phyloP scores from a whole-genome alignment of 305 asterid genomes.

The Solanum aculeatissimum region DNA sequence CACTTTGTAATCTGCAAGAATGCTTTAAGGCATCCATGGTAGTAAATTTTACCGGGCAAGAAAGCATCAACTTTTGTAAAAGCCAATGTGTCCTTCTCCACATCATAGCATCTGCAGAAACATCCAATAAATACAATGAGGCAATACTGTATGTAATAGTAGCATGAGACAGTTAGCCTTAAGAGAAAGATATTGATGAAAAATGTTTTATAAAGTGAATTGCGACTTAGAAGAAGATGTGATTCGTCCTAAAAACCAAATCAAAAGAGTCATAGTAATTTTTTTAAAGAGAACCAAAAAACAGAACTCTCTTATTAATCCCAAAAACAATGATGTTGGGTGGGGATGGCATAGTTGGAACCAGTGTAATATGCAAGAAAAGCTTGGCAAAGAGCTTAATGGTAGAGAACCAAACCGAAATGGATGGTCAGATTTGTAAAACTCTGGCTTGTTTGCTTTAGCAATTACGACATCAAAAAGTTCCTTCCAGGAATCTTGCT shows the following conservation, averaged over 20 bases:
- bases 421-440: conserved; percentile 95
- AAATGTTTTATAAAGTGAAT: background rate
- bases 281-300: too few species aligned
- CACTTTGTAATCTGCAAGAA: conserved; percentile 93
- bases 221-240: background rate
- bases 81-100: conserved; percentile 79
- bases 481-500: conserved; percentile 84
- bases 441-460: conserved; percentile 92
- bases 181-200: background rate
- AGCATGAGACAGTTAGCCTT: background rate
- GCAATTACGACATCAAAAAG: conserved; percentile 96
- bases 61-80: conserved; percentile 80
- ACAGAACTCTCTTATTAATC: background rate
- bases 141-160: background rate
- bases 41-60: conserved; percentile 71
- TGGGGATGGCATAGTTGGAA: background rate
- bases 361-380: background rate
- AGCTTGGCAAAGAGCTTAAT: background rate
- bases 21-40: conserved; percentile 87
- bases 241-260: background rate
- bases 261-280: background rate
- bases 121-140: conserved; percentile 10
- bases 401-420: conserved; percentile 50
- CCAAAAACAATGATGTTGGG: background rate
- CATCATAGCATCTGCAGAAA: conserved; percentile 68